A percentile compares a stretch with the other conserved stretches of the same genome.
Evolutionary conservation across 1,284 basidiomycete species (phyloP).

Genomic region (Moesziomyces sp.): DNA sequence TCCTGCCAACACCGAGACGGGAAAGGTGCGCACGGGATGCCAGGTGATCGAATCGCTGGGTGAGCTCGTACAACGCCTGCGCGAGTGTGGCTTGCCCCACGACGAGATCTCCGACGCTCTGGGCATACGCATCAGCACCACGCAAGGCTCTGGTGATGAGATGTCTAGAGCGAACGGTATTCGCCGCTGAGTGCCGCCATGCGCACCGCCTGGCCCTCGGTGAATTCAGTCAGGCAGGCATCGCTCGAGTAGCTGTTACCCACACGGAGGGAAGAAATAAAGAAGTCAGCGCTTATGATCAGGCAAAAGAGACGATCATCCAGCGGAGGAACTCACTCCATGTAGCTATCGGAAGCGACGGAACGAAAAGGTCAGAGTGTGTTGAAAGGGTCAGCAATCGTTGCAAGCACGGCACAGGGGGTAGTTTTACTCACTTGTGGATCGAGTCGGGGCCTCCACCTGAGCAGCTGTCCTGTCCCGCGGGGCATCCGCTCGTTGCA

Average conservation of each 20-base stretch:
- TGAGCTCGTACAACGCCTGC: constrained; percentile 31
- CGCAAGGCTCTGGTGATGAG: background rate
- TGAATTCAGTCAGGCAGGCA: constrained; percentile 46
- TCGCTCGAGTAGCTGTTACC: constrained; percentile 41
- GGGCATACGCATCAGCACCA: constrained; percentile 14
- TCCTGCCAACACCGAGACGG: constrained; percentile 11
- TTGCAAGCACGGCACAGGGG: background rate
- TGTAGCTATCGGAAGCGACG: constrained; percentile 24
- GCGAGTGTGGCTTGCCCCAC: constrained; percentile 15
- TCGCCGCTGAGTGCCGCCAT: constrained; percentile 39
- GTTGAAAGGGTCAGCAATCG: background rate
- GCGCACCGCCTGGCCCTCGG: constrained; percentile 45
- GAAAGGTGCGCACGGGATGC: constrained; percentile 35
- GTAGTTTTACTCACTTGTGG: constrained; percentile 32
- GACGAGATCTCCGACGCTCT: constrained; percentile 27
- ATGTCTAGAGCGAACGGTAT: constrained; percentile 26
- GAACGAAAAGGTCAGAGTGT: background rate
- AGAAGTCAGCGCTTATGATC: background rate
- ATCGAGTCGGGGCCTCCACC: constrained; percentile 43
- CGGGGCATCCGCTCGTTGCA: constrained; percentile 45
- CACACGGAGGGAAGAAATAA: background rate
- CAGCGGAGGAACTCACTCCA: constrained; percentile 37
- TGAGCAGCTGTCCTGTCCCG: constrained; percentile 36
- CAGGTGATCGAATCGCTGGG: constrained; percentile 43
- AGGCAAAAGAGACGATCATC: too few species aligned